phyloP scores from a whole-genome alignment of 225 moss, liverwort and hornwort genomes.

The Pleurozium schreberi region DNA sequence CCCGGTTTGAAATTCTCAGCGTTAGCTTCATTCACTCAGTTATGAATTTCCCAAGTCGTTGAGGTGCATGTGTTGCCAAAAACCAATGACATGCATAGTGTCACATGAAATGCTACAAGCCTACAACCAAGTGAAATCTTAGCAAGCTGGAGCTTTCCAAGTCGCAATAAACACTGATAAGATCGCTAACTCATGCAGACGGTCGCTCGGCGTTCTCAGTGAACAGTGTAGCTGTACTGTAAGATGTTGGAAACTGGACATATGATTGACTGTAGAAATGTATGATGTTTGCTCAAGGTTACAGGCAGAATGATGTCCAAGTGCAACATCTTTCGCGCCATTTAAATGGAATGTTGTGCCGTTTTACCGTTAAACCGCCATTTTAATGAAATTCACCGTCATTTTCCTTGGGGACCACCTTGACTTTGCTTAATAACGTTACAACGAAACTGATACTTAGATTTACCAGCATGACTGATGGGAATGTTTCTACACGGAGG shows the following conservation, averaged over 20 bases:
- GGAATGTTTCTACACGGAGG: not conserved
- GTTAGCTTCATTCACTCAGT: not conserved
- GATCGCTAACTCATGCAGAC: not conserved
- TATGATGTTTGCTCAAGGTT: not conserved
- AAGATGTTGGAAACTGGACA: not conserved
- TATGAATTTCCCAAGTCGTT: no score
- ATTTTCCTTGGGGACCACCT: not conserved
- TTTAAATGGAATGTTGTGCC: not conserved
- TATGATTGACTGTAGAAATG: not conserved
- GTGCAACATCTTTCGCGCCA: no score
- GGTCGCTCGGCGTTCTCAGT: no score
- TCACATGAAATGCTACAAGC: not conserved
- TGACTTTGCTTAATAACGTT: not conserved
- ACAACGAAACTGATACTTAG: not conserved
- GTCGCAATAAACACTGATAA: no score
- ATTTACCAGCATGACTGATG: not conserved
- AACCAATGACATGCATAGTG: not conserved
- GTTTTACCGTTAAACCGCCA: no score
- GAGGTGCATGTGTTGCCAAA: not conserved
- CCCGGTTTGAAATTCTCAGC: not conserved
- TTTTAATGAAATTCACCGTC: no score
- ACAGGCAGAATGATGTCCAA: not conserved
- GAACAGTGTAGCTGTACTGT: not conserved
- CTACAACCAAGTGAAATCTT: not conserved
- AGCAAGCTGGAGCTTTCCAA: not conserved